Conservation (phyloP, 805 yeast species). For the Pichia pseudocactophila region DNA sequence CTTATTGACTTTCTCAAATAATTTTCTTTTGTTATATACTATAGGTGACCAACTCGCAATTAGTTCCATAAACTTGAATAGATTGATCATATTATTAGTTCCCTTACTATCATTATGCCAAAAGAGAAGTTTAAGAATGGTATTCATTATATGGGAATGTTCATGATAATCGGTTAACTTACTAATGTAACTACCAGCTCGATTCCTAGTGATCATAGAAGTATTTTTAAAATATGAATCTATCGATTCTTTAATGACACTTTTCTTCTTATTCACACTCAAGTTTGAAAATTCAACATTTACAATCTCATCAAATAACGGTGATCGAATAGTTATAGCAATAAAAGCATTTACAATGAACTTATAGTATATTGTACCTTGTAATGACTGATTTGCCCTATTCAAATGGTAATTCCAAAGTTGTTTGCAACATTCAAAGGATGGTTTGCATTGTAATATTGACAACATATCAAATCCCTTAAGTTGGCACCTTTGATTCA, state of each 20-base stretch:
- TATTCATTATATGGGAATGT: constrained; percentile 5
- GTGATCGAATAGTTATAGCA: neutral
- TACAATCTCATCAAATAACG: constrained; percentile 1
- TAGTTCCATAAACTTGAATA: constrained; percentile 5
- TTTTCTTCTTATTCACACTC: constrained; percentile 4
- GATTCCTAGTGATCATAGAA: constrained; percentile 2
- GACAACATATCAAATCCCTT: constrained; percentile 1
- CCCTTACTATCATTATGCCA: no score
- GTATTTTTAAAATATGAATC: neutral
- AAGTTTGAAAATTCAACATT: constrained; percentile 8
- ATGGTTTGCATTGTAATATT: constrained; percentile 1
- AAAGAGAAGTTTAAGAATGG: constrained; percentile 1
- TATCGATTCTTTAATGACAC: neutral
- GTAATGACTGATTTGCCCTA: neutral
- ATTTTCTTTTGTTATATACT: neutral
- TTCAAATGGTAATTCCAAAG: constrained; percentile 4
- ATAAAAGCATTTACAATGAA: neutral
- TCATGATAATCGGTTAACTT: constrained; percentile 3
- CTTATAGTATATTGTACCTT: constrained; percentile 1
- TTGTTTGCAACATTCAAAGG: neutral
- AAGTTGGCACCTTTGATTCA: neutral
- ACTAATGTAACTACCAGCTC: constrained; percentile 8
- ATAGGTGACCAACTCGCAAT: constrained; percentile 6
- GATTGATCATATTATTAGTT: constrained; percentile 2
- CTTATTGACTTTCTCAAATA: constrained; percentile 1